A percentile compares a stretch with the other conserved stretches of the same genome.
These are phyloP conservation scores for Buddleja alternifolia DNA, from an alignment of 257 asterid species.

Conservation along the genomic window DNA sequence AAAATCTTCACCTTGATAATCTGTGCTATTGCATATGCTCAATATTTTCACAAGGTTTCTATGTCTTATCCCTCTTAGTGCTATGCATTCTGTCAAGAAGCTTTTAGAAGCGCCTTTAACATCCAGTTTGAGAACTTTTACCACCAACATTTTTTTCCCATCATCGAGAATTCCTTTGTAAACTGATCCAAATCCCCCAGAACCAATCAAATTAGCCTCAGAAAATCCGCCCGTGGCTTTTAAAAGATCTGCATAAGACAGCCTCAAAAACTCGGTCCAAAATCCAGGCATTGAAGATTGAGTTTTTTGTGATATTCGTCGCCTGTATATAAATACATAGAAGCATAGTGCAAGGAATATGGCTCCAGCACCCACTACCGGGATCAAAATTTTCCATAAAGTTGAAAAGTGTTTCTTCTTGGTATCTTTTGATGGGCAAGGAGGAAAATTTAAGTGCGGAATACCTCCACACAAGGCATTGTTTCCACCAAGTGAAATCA, in stretches of 20 bases:
- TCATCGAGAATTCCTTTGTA: too few species aligned
- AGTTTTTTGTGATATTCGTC: neutral
- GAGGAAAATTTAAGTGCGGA: neutral
- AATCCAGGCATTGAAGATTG: neutral
- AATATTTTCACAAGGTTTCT: too few species aligned
- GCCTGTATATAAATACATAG: neutral
- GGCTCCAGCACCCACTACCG: neutral
- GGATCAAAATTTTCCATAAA: conserved; percentile 12
- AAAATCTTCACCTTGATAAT: too few species aligned
- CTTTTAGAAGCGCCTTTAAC: conserved; percentile 34
- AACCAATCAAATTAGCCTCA: too few species aligned
- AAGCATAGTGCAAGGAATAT: neutral
- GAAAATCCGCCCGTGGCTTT: too few species aligned
- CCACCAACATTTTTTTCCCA: conserved; percentile 8
- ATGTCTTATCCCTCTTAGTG: conserved; percentile 23
- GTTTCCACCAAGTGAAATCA: neutral
- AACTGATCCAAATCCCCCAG: too few species aligned
- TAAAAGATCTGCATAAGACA: too few species aligned
- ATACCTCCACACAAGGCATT: neutral
- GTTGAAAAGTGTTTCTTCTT: conserved; percentile 1
- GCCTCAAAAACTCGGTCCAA: neutral
- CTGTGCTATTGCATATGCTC: too few species aligned
- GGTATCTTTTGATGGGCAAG: neutral
- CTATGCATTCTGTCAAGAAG: conserved; percentile 29
- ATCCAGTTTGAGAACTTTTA: conserved; percentile 29